Base-by-base conservation (phyloP, 805 yeast species). In the Sugiyamaella lignohabitans region DNA sequence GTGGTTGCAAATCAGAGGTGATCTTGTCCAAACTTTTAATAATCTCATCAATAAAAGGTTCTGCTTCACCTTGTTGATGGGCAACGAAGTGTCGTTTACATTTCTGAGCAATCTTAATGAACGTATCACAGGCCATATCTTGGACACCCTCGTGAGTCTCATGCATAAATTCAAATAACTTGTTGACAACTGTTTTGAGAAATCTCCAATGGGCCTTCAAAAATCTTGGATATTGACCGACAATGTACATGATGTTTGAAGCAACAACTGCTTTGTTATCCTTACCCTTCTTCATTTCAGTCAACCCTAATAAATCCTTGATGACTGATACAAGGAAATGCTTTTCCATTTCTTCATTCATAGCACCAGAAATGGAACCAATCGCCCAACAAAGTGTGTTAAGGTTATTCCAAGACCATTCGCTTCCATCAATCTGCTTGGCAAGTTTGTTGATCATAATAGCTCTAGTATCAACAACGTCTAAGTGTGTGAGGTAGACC, bases 131-230 rank as follows among this genome's bases (percentile, higher is more conserved):
- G 5, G 99, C 98, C 98, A 93, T 93, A 67, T 93, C 98, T 70
- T 93, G 98, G 52, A 93, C 98, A 71, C 98, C 98, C 67, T 91
- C 99, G 67, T 93, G 99, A n/a, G 97, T 88, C 74, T 93, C 99
- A 71, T 93, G 98, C 99, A 93, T 93, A 62, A 93, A 93, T 66
- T 93, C 98, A 66, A 93, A 93, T 59, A 93, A 75, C 67, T 93
- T 93, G 68, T 87, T 83, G 51, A 93, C 91, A 38, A 93, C 99
- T 0, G 98, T 93, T 66, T 89, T 91, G 64, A 93, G 71, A 59
- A 93, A 93, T 65, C 86, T 88, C 98, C 98, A 93, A 65, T 93
- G 98, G 5, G 98, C 98, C 59, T 89, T 89, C 63, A 93, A 74
- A 62, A 93, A 93, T 64, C 99, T 75, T 45, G 99, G 99, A 64